Evolutionary conservation across 1,139 yeast species (phyloP).

Genomic region (Sugiyamaella pinicola): DNA sequence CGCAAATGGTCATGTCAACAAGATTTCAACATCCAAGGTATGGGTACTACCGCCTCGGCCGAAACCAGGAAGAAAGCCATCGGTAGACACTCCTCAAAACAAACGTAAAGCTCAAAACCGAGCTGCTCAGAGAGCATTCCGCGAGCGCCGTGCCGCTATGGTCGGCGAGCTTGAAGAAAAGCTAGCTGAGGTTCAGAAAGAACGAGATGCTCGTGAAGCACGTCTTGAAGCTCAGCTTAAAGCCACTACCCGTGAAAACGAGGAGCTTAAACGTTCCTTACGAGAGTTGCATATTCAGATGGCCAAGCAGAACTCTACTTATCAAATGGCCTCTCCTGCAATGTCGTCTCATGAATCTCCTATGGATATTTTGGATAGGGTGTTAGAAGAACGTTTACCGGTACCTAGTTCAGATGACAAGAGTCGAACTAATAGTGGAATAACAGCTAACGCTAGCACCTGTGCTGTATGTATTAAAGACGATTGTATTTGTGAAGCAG

Average conservation of each 20-base stretch:
- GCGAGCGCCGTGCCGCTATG: constrained; percentile 72
- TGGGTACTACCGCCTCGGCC: constrained; percentile 94
- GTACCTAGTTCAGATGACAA: constrained; percentile 29
- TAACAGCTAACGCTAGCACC: constrained; percentile 38
- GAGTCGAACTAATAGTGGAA: constrained; percentile 20
- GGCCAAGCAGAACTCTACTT: constrained; percentile 22
- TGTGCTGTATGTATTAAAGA: constrained; percentile 73
- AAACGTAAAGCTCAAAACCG: constrained; percentile 91
- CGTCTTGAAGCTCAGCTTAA: constrained; percentile 28
- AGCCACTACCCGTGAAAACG: constrained; percentile 30
- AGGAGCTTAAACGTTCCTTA: constrained; percentile 25
- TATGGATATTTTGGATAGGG: constrained; percentile 45
- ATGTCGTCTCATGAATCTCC: constrained; percentile 45
- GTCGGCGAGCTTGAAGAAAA: constrained; percentile 57
- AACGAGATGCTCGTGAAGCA: constrained; percentile 40
- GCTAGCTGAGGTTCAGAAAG: constrained; percentile 65
- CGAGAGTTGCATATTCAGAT: constrained; percentile 24
- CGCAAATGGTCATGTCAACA: constrained; percentile 7
- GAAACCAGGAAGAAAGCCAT: constrained; percentile 87
- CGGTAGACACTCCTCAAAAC: constrained; percentile 54
- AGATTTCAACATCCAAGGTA: constrained; percentile 64
- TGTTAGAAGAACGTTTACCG: constrained; percentile 45
- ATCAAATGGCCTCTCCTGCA: constrained; percentile 50
- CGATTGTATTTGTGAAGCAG: constrained; percentile 66
- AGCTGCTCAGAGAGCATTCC: constrained; percentile 92